Percentiles rank a stretch among this genome's conserved stretches.
Evolutionary conservation across 768 basidiomycete species (phyloP).

Genomic region (Tylopilus vinaceipallidus): DNA sequence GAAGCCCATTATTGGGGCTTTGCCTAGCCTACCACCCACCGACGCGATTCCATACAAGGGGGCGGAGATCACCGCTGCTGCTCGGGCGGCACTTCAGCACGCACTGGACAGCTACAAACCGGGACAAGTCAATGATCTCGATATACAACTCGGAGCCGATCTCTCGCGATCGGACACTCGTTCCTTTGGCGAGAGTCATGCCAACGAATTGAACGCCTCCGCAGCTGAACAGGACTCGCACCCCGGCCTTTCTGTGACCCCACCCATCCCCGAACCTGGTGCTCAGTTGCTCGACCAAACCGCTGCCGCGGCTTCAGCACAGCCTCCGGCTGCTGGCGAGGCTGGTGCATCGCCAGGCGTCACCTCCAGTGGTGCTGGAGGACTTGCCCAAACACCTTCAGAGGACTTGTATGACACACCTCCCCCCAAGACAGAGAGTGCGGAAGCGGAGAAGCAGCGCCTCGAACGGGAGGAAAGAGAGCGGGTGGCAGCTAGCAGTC

Average conservation of each 20-base stretch:
- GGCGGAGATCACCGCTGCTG: slow-evolving; percentile 58
- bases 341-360: slow-evolving; percentile 47
- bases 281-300: slow-evolving; percentile 25
- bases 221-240: slow-evolving; percentile 25
- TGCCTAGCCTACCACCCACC: slow-evolving; percentile 70
- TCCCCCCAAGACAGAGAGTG: slow-evolving; percentile 43
- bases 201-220: slow-evolving; percentile 58
- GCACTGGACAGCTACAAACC: slow-evolving; percentile 78
- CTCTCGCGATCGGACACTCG: slow-evolving; percentile 70
- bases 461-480: slow-evolving; percentile 53
- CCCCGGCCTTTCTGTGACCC: slow-evolving; percentile 41
- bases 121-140: slow-evolving; percentile 58
- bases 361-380: slow-evolving; percentile 7
- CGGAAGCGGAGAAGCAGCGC: slow-evolving; percentile 67
- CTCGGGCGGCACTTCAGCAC: slow-evolving; percentile 72
- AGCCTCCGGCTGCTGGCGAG: slow-evolving; percentile 18
- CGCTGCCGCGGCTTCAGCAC: slow-evolving; percentile 14
- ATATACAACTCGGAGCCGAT: slow-evolving; percentile 45
- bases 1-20: slow-evolving; percentile 53
- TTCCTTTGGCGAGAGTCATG: slow-evolving; percentile 85
- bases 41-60: slow-evolving; percentile 56
- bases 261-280: slow-evolving; percentile 34
- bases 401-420: slow-evolving; percentile 32
- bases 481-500: slow-evolving; percentile 32
- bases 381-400: slow-evolving; percentile 23